Conservation (phyloP, 495 filamentous ascomycete genomes). For the Daldinia childiae region DNA sequence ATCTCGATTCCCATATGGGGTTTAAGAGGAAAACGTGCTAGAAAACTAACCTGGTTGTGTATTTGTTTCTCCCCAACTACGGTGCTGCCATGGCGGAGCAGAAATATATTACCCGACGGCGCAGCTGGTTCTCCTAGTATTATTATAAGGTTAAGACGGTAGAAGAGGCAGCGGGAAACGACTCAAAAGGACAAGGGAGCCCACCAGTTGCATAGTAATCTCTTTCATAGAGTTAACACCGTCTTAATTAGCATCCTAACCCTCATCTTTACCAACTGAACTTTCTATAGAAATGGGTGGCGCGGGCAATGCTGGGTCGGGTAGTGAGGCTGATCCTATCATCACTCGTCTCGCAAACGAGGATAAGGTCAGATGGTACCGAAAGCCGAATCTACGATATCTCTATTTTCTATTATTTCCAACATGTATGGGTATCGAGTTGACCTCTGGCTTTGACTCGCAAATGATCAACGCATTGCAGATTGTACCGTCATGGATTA, state of each 20-base stretch:
- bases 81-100: background rate
- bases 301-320: slow-evolving; percentile 36
- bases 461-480: slow-evolving; percentile 73
- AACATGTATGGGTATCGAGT: slow-evolving; percentile 71
- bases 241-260: background rate
- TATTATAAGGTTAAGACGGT: background rate
- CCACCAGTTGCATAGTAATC: background rate
- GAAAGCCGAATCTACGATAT: slow-evolving; percentile 68
- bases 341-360: slow-evolving; percentile 57
- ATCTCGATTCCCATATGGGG: slow-evolving; percentile 13
- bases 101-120: slow-evolving; percentile 22
- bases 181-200: slow-evolving; percentile 12
- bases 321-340: slow-evolving; percentile 48
- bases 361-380: slow-evolving; percentile 66
- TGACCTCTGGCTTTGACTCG: slow-evolving; percentile 73
- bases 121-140: background rate
- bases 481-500: slow-evolving; percentile 65
- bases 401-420: slow-evolving; percentile 73
- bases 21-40: slow-evolving; percentile 17
- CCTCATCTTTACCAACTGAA: background rate
- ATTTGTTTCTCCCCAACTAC: background rate
- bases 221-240: background rate
- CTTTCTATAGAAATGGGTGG: slow-evolving; percentile 27
- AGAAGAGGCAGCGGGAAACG: background rate
- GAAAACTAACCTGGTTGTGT: background rate